Evolutionary conservation across 768 basidiomycete genomes (phyloP).

Genomic region (Hypsizygus marmoreus): DNA sequence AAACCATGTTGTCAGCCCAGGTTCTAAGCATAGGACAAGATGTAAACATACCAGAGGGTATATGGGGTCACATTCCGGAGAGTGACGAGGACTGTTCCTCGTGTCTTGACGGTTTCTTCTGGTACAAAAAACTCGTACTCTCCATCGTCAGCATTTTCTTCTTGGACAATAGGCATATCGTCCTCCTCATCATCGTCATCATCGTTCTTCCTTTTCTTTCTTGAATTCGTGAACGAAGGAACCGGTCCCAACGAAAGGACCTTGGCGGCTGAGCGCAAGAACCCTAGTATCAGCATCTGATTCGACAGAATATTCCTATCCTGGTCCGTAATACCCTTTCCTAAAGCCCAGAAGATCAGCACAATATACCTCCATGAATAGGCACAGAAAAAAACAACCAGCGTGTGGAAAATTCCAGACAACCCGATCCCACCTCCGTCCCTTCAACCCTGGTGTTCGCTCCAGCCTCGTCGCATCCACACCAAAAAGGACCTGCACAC

Average conservation of each 20-base stretch:
- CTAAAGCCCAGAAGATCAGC: slow-evolving; percentile 35
- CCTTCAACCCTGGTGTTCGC: slow-evolving; percentile 56
- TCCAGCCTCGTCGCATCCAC: slow-evolving; percentile 85
- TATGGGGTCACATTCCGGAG: slow-evolving; percentile 87
- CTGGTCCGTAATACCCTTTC: slow-evolving; percentile 90
- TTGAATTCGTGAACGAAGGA: slow-evolving; percentile 41
- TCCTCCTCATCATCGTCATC: slow-evolving; percentile 51
- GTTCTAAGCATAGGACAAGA: neutral
- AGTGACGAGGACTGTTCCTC: slow-evolving; percentile 85
- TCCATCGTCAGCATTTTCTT: slow-evolving; percentile 31
- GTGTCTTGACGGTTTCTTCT: slow-evolving; percentile 20
- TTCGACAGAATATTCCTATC: slow-evolving; percentile 91
- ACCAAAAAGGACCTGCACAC: slow-evolving; percentile 73
- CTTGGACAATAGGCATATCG: slow-evolving; percentile 23
- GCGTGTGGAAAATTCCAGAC: slow-evolving; percentile 98
- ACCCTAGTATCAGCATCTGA: slow-evolving; percentile 79
- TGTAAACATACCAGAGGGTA: slow-evolving; percentile 67
- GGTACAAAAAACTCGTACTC: slow-evolving; percentile 18
- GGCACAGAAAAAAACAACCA: slow-evolving; percentile 44
- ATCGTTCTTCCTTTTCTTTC: slow-evolving; percentile 46
- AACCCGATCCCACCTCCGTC: slow-evolving; percentile 71
- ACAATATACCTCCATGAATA: neutral
- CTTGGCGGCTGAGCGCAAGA: slow-evolving; percentile 71
- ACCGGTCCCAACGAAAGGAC: slow-evolving; percentile 60
- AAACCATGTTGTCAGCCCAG: neutral